These are phyloP conservation scores for Emmonsia crescens DNA, from an alignment of 2,329 filamentous ascomycete species.

Conservation along the genomic window DNA sequence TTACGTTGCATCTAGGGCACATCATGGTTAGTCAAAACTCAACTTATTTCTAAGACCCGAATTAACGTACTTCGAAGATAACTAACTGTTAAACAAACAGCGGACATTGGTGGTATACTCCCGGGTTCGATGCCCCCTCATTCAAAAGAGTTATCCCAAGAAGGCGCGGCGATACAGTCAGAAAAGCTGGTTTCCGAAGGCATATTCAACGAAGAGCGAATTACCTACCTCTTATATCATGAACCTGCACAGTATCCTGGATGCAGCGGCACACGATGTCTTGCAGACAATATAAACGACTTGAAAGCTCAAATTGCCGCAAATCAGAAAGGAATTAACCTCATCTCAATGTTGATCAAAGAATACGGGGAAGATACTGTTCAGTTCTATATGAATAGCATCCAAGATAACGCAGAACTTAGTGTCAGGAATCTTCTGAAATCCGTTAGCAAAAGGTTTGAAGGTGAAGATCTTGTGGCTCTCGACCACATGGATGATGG, in stretches of 20 bases:
- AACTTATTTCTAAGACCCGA: not conserved
- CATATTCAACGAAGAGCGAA: slow-evolving; percentile 61
- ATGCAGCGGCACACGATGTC: slow-evolving; percentile 63
- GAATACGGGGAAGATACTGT: slow-evolving; percentile 65
- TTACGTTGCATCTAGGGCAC: slow-evolving; percentile 62
- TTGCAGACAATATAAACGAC: slow-evolving; percentile 71
- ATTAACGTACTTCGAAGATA: not conserved
- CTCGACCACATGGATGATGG: slow-evolving; percentile 77
- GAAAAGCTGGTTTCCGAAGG: slow-evolving; percentile 59
- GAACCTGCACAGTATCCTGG: slow-evolving; percentile 62
- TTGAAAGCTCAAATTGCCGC: slow-evolving; percentile 73
- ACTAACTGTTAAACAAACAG: slow-evolving; percentile 22
- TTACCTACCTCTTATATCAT: slow-evolving; percentile 55
- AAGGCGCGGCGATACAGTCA: slow-evolving; percentile 54
- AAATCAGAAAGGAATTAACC: slow-evolving; percentile 68
- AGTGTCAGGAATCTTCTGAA: slow-evolving; percentile 61
- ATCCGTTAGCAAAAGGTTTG: slow-evolving; percentile 53
- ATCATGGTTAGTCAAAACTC: slow-evolving; percentile 54
- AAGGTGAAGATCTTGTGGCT: slow-evolving; percentile 54
- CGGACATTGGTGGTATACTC: slow-evolving; percentile 67
- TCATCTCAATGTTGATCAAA: slow-evolving; percentile 59
- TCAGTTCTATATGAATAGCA: slow-evolving; percentile 67
- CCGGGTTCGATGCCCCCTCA: slow-evolving; percentile 71
- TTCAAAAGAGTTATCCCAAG: slow-evolving; percentile 54
- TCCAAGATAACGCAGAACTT: slow-evolving; percentile 65